Conservation (phyloP, 202 grass and related monocot species). For the Musa balbisiana region DNA sequence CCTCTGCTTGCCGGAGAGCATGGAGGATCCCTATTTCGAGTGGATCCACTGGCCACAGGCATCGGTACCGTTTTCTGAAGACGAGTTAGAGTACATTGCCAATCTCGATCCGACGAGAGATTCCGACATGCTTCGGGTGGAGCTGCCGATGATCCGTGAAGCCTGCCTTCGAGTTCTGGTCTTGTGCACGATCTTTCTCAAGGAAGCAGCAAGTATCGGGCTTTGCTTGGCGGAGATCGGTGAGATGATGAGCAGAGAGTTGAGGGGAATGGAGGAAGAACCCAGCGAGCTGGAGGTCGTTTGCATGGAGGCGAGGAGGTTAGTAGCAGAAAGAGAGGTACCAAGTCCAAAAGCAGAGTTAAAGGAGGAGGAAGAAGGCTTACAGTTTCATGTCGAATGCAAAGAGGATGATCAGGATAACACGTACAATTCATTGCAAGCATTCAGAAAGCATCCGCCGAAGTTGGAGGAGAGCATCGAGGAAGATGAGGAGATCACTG, state of each 20-base stretch:
- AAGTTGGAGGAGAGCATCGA: conserved; percentile 64
- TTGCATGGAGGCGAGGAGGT: conserved; percentile 4
- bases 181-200: conserved; percentile 6
- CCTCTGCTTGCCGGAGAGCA: conserved; percentile 1
- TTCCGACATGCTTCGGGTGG: conserved; percentile 5
- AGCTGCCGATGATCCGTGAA: conserved; percentile 9
- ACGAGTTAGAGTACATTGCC: conserved; percentile 1
- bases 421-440: conserved; percentile 27
- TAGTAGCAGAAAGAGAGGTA: not conserved
- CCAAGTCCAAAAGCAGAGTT: not conserved
- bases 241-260: conserved; percentile 12
- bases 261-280: conserved; percentile 7
- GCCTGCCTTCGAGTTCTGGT: conserved; percentile 8
- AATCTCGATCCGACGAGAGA: conserved; percentile 8
- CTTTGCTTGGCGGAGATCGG: conserved; percentile 9
- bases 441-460: conserved; percentile 39
- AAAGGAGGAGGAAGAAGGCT: conserved; percentile 42
- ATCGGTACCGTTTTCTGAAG: conserved; percentile 2
- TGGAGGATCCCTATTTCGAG: conserved; percentile 15
- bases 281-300: conserved; percentile 12
- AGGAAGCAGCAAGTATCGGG: conserved; percentile 2
- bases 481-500: conserved; percentile 36
- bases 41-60: conserved; percentile 14
- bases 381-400: conserved; percentile 53
- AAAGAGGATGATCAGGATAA: conserved; percentile 31